Evolutionary conservation across 1,139 yeast species (phyloP).

Genomic region (Dujonia santamariae): DNA sequence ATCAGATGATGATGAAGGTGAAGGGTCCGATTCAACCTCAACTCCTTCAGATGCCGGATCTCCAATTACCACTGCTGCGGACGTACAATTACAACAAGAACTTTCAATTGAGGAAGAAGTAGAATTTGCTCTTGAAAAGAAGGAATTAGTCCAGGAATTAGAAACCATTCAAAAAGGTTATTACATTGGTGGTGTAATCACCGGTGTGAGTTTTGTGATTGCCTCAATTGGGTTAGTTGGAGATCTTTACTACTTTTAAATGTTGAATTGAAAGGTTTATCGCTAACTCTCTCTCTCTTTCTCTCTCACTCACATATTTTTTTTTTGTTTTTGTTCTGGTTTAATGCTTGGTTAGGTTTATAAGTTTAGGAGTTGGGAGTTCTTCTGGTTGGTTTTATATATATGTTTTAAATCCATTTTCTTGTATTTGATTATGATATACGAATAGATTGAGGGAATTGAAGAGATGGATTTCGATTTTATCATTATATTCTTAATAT

Average conservation of each 20-base stretch:
- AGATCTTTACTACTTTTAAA: conserved; percentile 32
- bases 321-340: too few relatives aligned
- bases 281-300: too few relatives aligned
- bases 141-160: conserved; percentile 34
- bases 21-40: conserved; percentile 22
- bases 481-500: too few relatives aligned
- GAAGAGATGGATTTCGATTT: too few relatives aligned
- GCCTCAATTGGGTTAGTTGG: conserved; percentile 50
- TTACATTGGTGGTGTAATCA: conserved; percentile 32
- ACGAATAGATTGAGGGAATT: too few relatives aligned
- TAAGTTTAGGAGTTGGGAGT: too few relatives aligned
- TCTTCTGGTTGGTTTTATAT: too few relatives aligned
- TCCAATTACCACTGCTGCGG: conserved; percentile 17
- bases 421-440: too few relatives aligned
- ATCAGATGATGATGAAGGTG: conserved; percentile 41
- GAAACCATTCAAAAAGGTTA: conserved; percentile 28
- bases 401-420: too few relatives aligned
- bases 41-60: conserved; percentile 35
- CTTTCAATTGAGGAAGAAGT: conserved; percentile 39
- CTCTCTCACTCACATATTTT: too few relatives aligned
- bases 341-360: too few relatives aligned
- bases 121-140: conserved; percentile 37
- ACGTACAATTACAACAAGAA: conserved; percentile 15
- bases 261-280: too few relatives aligned
- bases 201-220: conserved; percentile 41